Evolutionary conservation across 495 filamentous ascomycete genomes (phyloP).

Genomic region (Penicillium alfredii): DNA sequence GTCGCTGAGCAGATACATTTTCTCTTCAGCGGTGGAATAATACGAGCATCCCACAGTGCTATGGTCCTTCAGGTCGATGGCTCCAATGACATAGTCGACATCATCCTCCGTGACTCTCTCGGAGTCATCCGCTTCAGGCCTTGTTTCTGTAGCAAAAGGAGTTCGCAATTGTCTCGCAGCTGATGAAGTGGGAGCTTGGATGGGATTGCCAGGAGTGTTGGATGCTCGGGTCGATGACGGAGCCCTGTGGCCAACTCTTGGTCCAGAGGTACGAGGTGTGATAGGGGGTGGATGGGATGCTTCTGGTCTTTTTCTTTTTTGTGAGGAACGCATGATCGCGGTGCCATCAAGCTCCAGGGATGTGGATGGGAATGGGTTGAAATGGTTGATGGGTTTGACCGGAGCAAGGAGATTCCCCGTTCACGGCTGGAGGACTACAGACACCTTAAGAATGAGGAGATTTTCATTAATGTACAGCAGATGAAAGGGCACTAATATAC

Average conservation of each 20-base stretch:
- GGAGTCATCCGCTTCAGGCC: background rate
- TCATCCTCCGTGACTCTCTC: constrained; percentile 43
- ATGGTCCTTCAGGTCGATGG: constrained; percentile 66
- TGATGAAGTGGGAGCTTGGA: constrained; percentile 4
- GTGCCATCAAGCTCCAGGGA: constrained; percentile 2
- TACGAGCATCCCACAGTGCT: constrained; percentile 82
- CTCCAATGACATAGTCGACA: constrained; percentile 75
- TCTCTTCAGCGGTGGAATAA: constrained; percentile 70
- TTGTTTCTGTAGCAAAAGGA: constrained; percentile 7
- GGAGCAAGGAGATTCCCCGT: no score
- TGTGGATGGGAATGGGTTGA: no score
- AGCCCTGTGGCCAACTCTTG: constrained; percentile 2
- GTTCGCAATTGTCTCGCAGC: constrained; percentile 7
- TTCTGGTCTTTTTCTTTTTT: constrained; percentile 21
- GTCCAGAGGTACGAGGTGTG: constrained; percentile 11
- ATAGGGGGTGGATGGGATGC: constrained; percentile 6
- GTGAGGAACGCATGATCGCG: constrained; percentile 17
- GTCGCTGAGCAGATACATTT: constrained; percentile 75
- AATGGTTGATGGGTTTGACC: no score
- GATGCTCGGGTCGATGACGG: constrained; percentile 5
- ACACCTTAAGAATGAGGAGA: background rate
- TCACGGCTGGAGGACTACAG: no score
- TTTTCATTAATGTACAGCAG: constrained; percentile 11
- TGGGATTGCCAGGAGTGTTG: background rate
- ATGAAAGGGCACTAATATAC: constrained; percentile 9